Conservation (phyloP, 805 yeast species). For the Lipomyces starkeyi region DNA sequence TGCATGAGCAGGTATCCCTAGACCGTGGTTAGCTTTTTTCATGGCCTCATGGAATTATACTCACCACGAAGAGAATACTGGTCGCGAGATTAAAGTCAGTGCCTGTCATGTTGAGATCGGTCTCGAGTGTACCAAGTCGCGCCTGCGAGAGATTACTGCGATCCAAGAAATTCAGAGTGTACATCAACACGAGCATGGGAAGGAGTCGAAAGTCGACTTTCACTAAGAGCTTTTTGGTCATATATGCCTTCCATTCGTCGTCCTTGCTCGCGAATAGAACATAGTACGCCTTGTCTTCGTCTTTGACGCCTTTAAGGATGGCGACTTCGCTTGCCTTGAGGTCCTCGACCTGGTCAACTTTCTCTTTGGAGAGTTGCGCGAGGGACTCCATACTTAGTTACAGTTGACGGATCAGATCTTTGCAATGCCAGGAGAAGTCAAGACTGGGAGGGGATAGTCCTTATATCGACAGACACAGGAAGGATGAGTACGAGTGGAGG, state of each 20-base stretch:
- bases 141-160: conserved; percentile 56
- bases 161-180: conserved; percentile 49
- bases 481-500: too few relatives aligned
- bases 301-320: conserved; percentile 6
- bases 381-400: too few relatives aligned
- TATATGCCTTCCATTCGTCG: conserved; percentile 23
- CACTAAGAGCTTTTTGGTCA: conserved; percentile 2
- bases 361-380: too few relatives aligned
- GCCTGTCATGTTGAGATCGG: conserved; percentile 50
- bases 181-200: conserved; percentile 39
- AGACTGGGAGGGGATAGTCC: too few relatives aligned
- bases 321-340: conserved; percentile 1
- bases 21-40: conserved; percentile 49
- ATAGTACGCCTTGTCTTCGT: conserved; percentile 14
- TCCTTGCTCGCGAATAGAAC: conserved; percentile 25
- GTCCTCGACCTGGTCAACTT: not conserved
- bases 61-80: conserved; percentile 51
- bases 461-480: too few relatives aligned
- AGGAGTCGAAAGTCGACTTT: conserved; percentile 38
- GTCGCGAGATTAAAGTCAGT: conserved; percentile 53
- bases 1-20: conserved; percentile 42
- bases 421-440: too few relatives aligned
- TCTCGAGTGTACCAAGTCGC: conserved; percentile 51
- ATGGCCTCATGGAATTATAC: conserved; percentile 51
- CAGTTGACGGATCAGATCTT: too few relatives aligned